Evolutionary conservation across 805 yeast genomes (phyloP).

Genomic region (Cyberlindnera misumaiensis): DNA sequence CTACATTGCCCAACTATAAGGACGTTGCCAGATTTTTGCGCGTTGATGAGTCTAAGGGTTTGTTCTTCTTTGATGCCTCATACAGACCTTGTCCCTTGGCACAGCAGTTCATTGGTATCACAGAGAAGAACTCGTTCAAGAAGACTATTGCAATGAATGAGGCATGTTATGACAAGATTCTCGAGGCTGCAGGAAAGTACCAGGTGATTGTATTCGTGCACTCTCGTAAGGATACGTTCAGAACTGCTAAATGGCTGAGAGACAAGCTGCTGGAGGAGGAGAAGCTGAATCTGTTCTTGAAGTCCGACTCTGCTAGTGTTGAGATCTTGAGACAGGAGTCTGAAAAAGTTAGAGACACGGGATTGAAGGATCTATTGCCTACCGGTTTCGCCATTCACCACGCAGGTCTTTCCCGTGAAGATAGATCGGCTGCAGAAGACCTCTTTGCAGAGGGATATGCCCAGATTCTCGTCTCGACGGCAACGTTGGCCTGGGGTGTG

Average conservation of each 20-base stretch:
- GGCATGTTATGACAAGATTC: conserved; percentile 76
- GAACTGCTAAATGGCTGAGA: conserved; percentile 70
- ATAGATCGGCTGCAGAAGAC: conserved; percentile 76
- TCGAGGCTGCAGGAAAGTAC: conserved; percentile 58
- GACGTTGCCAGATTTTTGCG: conserved; percentile 81
- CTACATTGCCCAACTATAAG: conserved; percentile 81
- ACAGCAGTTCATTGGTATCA: conserved; percentile 83
- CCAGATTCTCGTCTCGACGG: conserved; percentile 82
- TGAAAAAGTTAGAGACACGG: conserved; percentile 44
- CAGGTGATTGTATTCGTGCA: conserved; percentile 91
- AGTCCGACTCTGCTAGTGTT: conserved; percentile 40
- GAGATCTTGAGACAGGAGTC: conserved; percentile 64
- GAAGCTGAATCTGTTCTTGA: conserved; percentile 37
- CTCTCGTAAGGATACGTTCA: conserved; percentile 84
- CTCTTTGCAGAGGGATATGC: conserved; percentile 82
- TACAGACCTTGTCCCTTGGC: conserved; percentile 90
- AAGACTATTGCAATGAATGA: conserved; percentile 80
- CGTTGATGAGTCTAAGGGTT: conserved; percentile 51
- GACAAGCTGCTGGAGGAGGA: conserved; percentile 55
- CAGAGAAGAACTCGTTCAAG: conserved; percentile 75
- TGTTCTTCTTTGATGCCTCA: conserved; percentile 76
- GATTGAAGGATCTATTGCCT: conserved; percentile 52
- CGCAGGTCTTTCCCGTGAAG: conserved; percentile 74
- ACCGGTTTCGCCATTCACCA: conserved; percentile 86
- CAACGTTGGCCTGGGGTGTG: conserved; percentile 97